Evolutionary conservation across 2,329 filamentous ascomycete genomes (phyloP), one percentile per base, ranked within the genome.

Genomic region (Stagonosporopsis rhizophila): DNA sequence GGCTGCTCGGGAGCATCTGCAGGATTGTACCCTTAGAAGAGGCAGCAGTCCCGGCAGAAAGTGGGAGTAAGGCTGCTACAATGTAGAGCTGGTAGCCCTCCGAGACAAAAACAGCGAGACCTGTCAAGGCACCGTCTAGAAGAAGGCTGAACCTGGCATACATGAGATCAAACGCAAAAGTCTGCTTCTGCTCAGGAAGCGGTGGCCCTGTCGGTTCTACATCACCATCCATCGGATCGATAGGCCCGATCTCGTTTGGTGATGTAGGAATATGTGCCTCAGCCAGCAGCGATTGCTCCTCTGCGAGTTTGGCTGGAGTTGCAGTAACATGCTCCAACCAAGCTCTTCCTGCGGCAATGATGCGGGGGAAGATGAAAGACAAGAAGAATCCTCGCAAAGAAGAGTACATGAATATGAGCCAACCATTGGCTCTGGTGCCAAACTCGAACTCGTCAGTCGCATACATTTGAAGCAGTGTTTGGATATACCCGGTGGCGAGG

Each of bases 11-110:
- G 40, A 87, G 87, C 87, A 91, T 88, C 53, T 89, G 84, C 0
- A 89, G 83, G 56, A 91, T 89, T n/a, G 88, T 86, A 0, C 88
- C 89, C 62, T 91, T 91, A 1, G 87, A 87, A 0, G 88, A 87
- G 0, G 87, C 83, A 0, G 87, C 88, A 0, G 88, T 88, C 0
- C 89, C 89, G 0, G 88, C 88, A 0, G 86, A 87, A 27, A 91
- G 84, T 0, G 89, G 89, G 0, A 91, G 79, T 1, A 90, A 69
- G 23, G 85, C 82, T 0, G 87, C 87, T 1, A 88, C 83, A 0
- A 89, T 73, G 65, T 89, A 91, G 42, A 91, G 85, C 62, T 91
- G 88, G 86, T 87, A 90, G 1, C 82, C 81, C 44, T 84, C 57
- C 0, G 82, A 85, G 0, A 87, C 85, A 59, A 90, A 87, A 0